Evolutionary conservation across 139 green algal genomes (phyloP).

Genomic region (Coelastrella sp.): DNA sequence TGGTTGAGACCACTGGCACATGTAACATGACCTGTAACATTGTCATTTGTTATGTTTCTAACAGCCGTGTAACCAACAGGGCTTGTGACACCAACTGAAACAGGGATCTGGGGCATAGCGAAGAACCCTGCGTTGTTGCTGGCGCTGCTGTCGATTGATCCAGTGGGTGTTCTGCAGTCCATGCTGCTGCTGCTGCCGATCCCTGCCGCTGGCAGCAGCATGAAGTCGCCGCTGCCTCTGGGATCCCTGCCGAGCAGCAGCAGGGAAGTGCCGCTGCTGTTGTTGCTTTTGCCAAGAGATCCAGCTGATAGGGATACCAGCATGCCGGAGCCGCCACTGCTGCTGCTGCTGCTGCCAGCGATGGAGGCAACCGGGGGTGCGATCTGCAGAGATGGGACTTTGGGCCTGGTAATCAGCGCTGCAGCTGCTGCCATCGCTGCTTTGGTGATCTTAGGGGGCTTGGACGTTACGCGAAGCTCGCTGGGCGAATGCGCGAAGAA

Average conservation of each 20-base stretch:
- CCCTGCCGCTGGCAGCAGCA: not conserved
- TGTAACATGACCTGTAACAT: not conserved
- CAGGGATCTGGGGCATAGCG: not conserved
- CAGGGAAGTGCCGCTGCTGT: too few species aligned
- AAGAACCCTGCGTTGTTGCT: not conserved
- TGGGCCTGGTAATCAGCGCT: not conserved
- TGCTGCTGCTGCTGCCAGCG: not conserved
- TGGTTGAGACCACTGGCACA: not conserved
- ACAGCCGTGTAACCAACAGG: too few species aligned
- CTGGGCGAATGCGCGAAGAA: slow-evolving; percentile 93
- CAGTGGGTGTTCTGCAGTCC: not conserved
- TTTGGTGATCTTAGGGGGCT: slow-evolving; percentile 1
- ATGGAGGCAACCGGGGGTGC: not conserved
- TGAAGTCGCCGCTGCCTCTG: not conserved
- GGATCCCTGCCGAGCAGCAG: too few species aligned
- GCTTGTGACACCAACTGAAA: too few species aligned
- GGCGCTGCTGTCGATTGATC: not conserved
- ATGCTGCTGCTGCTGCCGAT: not conserved
- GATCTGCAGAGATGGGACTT: not conserved
- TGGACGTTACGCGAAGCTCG: slow-evolving; percentile 75
- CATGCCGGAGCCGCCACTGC: not conserved
- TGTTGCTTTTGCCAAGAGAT: too few species aligned
- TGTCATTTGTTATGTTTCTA: too few species aligned
- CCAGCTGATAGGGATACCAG: too few species aligned
- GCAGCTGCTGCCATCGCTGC: slow-evolving; percentile 21